Evolutionary conservation across 805 yeast species (phyloP).

Genomic region (Pichia manshurica): DNA sequence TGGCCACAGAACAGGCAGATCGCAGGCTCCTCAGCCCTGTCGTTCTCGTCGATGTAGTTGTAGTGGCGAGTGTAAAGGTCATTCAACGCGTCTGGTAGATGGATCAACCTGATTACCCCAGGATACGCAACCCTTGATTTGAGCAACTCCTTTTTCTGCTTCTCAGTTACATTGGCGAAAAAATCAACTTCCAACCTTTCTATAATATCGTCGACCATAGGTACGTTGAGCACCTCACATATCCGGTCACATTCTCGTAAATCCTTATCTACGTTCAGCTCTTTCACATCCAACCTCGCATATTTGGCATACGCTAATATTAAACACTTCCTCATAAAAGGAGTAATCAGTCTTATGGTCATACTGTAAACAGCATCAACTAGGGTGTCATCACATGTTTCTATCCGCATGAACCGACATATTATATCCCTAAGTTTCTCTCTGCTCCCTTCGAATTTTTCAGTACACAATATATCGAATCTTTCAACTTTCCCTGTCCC

Average conservation of each 20-base stretch:
- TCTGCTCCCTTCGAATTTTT: slow-evolving; percentile 6
- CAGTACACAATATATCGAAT: slow-evolving; percentile 5
- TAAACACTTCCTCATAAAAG: slow-evolving; percentile 59
- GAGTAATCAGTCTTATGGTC: slow-evolving; percentile 51
- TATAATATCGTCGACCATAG: slow-evolving; percentile 30
- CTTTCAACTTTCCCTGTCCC: neutral
- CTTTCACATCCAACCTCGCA: slow-evolving; percentile 7
- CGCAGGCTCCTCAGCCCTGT: slow-evolving; percentile 62
- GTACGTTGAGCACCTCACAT: slow-evolving; percentile 44
- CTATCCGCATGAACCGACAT: slow-evolving; percentile 22
- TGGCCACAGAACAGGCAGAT: slow-evolving; percentile 79
- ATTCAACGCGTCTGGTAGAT: slow-evolving; percentile 63
- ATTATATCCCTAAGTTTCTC: slow-evolving; percentile 16
- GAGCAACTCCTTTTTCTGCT: slow-evolving; percentile 12
- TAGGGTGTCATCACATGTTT: slow-evolving; percentile 19
- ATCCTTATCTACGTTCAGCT: slow-evolving; percentile 12
- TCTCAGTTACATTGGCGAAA: slow-evolving; percentile 9
- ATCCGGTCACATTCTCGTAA: slow-evolving; percentile 50
- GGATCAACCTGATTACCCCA: slow-evolving; percentile 52
- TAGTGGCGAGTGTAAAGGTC: slow-evolving; percentile 58
- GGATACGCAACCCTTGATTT: slow-evolving; percentile 49
- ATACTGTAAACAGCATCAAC: slow-evolving; percentile 45
- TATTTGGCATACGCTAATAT: slow-evolving; percentile 40
- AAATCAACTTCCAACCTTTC: slow-evolving; percentile 14
- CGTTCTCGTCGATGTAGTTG: slow-evolving; percentile 36